Conservation (phyloP, 1,139 yeast species). For the Barnettozyma hawaiiensis region DNA sequence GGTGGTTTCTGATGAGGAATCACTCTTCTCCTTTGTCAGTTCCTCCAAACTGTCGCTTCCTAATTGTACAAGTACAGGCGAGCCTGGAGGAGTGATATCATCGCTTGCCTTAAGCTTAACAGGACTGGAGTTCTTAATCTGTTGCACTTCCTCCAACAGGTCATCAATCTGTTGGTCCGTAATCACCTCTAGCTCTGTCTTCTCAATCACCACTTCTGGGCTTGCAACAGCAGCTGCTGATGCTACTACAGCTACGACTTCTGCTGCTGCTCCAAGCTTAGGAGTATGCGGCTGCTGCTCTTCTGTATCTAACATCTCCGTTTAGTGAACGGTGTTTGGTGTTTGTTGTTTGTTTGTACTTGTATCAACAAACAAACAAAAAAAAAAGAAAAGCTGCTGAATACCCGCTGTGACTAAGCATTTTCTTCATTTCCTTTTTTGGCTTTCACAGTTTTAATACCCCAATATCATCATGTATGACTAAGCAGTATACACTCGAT, state of each 20-base stretch:
- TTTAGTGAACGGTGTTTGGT: no score
- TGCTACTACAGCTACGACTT: no score
- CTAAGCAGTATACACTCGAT: no score
- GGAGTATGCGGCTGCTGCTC: background rate
- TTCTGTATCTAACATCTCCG: background rate
- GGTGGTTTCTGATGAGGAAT: background rate
- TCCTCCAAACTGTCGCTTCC: background rate
- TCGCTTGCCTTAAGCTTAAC: conserved; percentile 10
- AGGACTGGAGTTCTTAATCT: conserved; percentile 21
- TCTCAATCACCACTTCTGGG: conserved; percentile 1
- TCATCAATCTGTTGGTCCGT: conserved; percentile 26
- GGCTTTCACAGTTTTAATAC: no score
- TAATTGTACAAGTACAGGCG: background rate
- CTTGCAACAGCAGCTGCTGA: no score
- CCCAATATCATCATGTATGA: no score
- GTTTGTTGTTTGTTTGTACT: no score
- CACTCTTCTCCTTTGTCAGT: background rate
- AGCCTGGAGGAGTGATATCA: conserved; percentile 4
- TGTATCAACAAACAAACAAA: background rate
- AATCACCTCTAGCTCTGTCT: conserved; percentile 8
- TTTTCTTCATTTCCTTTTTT: no score
- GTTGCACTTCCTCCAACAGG: conserved; percentile 23
- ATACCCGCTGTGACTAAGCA: no score
- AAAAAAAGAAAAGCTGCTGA: background rate
- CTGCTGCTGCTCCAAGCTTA: background rate